phyloP scores from a whole-genome alignment of 2,329 filamentous ascomycete species.

The Xylariaceae sp. region DNA sequence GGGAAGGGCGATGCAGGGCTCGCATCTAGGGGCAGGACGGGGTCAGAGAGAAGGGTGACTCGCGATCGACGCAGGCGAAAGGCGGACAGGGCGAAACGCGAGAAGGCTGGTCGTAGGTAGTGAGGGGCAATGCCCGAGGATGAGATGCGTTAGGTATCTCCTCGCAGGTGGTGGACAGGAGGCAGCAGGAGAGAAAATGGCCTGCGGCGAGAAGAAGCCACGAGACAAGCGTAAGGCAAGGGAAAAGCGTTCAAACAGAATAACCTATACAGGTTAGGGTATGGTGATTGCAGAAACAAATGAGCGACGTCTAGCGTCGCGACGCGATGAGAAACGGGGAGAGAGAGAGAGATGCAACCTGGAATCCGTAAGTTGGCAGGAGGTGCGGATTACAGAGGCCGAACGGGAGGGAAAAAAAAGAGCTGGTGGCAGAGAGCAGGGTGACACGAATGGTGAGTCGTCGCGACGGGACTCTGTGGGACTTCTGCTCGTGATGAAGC shows the following conservation, averaged over 20 bases:
- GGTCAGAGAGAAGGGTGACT: neutral
- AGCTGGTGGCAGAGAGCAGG: no score
- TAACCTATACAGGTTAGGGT: neutral
- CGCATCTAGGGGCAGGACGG: constrained; percentile 4
- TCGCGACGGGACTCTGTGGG: no score
- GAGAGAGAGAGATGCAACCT: no score
- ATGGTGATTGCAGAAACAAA: neutral
- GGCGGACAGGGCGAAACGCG: no score
- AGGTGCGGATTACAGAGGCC: no score
- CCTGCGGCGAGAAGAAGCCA: neutral
- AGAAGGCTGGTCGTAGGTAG: neutral
- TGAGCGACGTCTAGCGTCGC: neutral
- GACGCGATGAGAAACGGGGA: neutral
- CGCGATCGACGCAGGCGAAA: neutral
- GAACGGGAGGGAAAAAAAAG: no score
- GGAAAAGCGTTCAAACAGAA: no score
- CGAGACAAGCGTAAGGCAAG: no score
- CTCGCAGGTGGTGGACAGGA: neutral
- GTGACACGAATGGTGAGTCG: no score
- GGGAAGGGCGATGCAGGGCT: constrained; percentile 4
- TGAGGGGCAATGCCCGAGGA: neutral
- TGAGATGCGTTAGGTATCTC: no score
- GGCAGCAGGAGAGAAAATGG: neutral
- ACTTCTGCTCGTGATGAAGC: no score
- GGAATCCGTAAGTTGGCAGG: no score